Evolutionary conservation across 2,329 filamentous ascomycete genomes (phyloP).

Genomic region (Pezicula neosporulosa): DNA sequence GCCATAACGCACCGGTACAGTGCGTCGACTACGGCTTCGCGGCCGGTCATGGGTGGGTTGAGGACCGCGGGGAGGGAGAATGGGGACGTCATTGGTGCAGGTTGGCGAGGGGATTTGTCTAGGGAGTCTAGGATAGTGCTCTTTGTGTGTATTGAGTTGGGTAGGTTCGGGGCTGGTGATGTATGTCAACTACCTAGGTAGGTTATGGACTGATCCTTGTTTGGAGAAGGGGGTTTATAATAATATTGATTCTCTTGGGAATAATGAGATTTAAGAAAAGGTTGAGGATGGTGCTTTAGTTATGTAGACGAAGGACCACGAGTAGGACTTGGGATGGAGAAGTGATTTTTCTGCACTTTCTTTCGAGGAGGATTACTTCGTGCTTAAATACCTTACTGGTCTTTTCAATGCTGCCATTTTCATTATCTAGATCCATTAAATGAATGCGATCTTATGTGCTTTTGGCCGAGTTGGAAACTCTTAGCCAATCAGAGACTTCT

Average conservation of each 20-base stretch:
- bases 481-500: conserved; percentile 25
- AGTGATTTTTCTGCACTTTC: too few relatives aligned
- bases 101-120: background rate
- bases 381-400: too few relatives aligned
- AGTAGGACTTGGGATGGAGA: too few relatives aligned
- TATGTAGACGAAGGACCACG: too few relatives aligned
- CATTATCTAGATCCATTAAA: background rate
- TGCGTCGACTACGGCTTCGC: conserved; percentile 31
- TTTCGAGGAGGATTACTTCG: too few relatives aligned
- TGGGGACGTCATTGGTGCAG: background rate
- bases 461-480: conserved; percentile 1
- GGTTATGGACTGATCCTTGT: background rate
- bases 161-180: background rate
- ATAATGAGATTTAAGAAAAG: too few relatives aligned
- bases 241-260: background rate
- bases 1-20: conserved; percentile 25
- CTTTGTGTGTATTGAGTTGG: conserved; percentile 1
- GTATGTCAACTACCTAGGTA: background rate
- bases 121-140: background rate
- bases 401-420: background rate
- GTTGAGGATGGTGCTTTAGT: too few relatives aligned
- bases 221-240: background rate
- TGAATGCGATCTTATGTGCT: conserved; percentile 2
- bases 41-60: conserved; percentile 16
- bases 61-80: conserved; percentile 7